Evolutionary conservation across 2,329 filamentous ascomycete species (phyloP).

Genomic region (Clarireedia hainanense): DNA sequence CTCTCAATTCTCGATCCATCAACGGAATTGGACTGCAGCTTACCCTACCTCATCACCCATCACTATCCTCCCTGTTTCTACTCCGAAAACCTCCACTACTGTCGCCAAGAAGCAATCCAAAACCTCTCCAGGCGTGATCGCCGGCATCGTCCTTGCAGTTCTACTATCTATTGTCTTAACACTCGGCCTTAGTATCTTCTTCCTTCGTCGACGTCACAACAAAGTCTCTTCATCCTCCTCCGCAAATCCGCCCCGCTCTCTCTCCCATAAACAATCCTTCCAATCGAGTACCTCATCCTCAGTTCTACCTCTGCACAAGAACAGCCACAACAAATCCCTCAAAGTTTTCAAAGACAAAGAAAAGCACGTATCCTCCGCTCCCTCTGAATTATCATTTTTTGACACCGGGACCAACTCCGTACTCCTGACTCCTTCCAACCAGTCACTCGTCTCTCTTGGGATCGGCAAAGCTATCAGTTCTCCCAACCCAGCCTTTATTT

Average conservation of each 20-base stretch:
- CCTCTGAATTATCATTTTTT: slow-evolving; percentile 5
- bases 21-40: slow-evolving; percentile 18
- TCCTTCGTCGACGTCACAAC: neutral
- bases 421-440: neutral
- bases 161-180: slow-evolving; percentile 5
- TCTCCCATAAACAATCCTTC: neutral
- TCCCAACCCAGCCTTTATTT: neutral
- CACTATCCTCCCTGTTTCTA: slow-evolving; percentile 13
- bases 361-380: neutral
- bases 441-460: neutral
- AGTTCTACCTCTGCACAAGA: neutral
- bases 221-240: neutral
- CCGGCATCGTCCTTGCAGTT: slow-evolving; percentile 1
- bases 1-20: slow-evolving; percentile 32
- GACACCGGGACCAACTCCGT: slow-evolving; percentile 6
- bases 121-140: neutral
- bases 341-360: neutral
- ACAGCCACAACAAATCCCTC: neutral
- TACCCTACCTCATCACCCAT: slow-evolving; percentile 13
- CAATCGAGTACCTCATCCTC: neutral
- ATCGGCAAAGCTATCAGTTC: slow-evolving; percentile 4
- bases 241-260: neutral
- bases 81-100: neutral
- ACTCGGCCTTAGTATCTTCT: neutral
- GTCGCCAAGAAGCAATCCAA: neutral